Percentiles rank a stretch among this genome's conserved stretches.
Conservation (phyloP, 2,329 filamentous ascomycete genomes). For the Diaporthe sp. region DNA sequence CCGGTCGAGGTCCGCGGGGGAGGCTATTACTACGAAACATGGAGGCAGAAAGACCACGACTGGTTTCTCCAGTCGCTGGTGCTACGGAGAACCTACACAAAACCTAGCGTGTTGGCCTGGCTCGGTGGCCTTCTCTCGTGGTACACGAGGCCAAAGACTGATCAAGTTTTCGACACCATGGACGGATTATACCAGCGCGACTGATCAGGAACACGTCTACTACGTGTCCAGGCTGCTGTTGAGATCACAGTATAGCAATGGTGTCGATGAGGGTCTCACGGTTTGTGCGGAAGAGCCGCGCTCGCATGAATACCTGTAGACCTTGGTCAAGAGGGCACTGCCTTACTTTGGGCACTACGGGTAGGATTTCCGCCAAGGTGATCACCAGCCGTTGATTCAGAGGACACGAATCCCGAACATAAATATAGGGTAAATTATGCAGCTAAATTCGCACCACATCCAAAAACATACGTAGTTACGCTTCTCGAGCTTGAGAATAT, state of each 20-base stretch:
- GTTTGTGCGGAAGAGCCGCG: not conserved
- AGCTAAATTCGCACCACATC: not conserved
- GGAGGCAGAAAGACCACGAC: slow-evolving; percentile 17
- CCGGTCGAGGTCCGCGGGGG: not conserved
- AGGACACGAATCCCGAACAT: not conserved
- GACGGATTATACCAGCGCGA: not conserved
- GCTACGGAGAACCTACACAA: slow-evolving; percentile 7
- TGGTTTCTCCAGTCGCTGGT: slow-evolving; percentile 32
- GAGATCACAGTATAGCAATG: not conserved
- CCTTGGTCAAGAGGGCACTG: not conserved
- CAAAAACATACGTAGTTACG: too few relatives aligned
- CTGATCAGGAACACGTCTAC: not conserved
- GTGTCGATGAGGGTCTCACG: not conserved
- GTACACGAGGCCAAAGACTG: not conserved
- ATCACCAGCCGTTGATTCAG: too few relatives aligned
- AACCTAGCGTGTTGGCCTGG: not conserved
- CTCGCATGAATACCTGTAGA: too few relatives aligned
- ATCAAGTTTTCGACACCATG: not conserved
- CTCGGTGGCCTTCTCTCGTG: not conserved
- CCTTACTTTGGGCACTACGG: not conserved
- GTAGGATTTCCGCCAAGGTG: too few relatives aligned
- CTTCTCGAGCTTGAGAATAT: not conserved
- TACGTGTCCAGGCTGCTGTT: too few relatives aligned
- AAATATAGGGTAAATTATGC: not conserved
- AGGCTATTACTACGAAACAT: slow-evolving; percentile 36